Base-by-base conservation (phyloP, 148 eudicot species). In the Bassia scoparia region DNA sequence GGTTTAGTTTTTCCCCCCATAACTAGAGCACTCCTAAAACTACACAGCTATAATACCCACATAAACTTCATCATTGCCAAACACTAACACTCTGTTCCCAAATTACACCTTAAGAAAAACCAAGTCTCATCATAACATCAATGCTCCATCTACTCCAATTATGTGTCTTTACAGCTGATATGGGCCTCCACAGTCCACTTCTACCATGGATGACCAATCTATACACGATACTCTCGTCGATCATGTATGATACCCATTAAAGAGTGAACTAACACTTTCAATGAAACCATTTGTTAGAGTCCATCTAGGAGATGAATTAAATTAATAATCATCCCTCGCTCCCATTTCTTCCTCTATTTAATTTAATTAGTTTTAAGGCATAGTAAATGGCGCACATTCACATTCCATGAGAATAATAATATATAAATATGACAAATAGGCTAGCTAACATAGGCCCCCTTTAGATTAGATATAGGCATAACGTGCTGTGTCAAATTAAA, bases 381-480 rank as follows among this genome's bases (percentile, higher is more conserved):
- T 74, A 71, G 71, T 55, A 79, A 70, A 69, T 69, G 78, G 75
- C 41, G 69, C 75, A 78, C 73, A 81, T 78, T 65, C 68, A 71
- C 76, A 80, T 74, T 82, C 75, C 76, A 78, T 66, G 34, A 46
- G 76, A 64, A 74, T 69, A 68, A 74, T 69, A 68, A 69, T 59
- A 68, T 74, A 56, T 58, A 78, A 64, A 79, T 67, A 75, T 48
- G 67, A 76, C 46, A 71, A 76, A 74, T 79, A 77, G 80, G 73
- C 64, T 69, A 70, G 76, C 74, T n/a, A n/a, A n/a, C 81, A 78
- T 59, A 81, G 82, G 80, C 61, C 70, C 76, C 71, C n/a, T n/a
- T 69, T 68, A 54, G 67, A 70, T 72, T 76, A 72, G 78, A 63
- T 69, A 73, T 83, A 83, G 83, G 81, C 74, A 79, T 76, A 83